Percentiles rank a stretch among this genome's conserved stretches.
Evolutionary conservation across 2,329 filamentous ascomycete species (phyloP).

Genomic region (Aspergillus amoenus): DNA sequence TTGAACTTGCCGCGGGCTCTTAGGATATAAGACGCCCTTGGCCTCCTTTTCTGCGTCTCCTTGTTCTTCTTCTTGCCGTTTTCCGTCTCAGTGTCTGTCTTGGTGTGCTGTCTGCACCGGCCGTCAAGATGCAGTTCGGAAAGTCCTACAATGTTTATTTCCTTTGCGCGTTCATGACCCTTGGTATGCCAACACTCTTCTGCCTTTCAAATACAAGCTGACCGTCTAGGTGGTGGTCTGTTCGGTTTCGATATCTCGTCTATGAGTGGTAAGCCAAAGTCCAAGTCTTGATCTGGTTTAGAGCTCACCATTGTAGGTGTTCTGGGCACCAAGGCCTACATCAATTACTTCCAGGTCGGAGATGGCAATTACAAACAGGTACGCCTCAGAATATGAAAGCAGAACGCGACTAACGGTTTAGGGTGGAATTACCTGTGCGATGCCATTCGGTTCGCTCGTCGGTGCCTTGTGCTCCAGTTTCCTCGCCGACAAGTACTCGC

Average conservation of each 20-base stretch:
- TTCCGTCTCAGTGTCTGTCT: not conserved
- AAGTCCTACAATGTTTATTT: constrained; percentile 23
- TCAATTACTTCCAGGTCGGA: constrained; percentile 20
- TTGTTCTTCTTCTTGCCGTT: not conserved
- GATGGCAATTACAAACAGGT: constrained; percentile 22
- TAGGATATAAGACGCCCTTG: not conserved
- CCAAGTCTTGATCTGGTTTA: not conserved
- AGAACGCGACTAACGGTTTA: constrained; percentile 15
- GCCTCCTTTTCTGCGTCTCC: not conserved
- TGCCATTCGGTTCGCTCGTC: constrained; percentile 38
- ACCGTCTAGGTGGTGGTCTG: constrained; percentile 48
- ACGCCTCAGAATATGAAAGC: not conserved
- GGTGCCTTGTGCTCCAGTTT: constrained; percentile 53
- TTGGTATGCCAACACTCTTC: constrained; percentile 6
- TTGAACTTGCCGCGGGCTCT: not conserved
- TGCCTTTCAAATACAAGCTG: too few species aligned
- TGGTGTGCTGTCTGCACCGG: not conserved
- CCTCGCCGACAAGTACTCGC: constrained; percentile 52
- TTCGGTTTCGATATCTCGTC: constrained; percentile 60
- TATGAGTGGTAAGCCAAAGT: constrained; percentile 35
- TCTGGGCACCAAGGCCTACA: constrained; percentile 18
- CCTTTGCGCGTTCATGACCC: constrained; percentile 21
- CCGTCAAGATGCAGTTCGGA: constrained; percentile 19
- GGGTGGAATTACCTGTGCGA: constrained; percentile 39
- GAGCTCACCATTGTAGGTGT: constrained; percentile 15